phyloP scores from a whole-genome alignment of 768 basidiomycete species.

The Mycena sanguinolenta region DNA sequence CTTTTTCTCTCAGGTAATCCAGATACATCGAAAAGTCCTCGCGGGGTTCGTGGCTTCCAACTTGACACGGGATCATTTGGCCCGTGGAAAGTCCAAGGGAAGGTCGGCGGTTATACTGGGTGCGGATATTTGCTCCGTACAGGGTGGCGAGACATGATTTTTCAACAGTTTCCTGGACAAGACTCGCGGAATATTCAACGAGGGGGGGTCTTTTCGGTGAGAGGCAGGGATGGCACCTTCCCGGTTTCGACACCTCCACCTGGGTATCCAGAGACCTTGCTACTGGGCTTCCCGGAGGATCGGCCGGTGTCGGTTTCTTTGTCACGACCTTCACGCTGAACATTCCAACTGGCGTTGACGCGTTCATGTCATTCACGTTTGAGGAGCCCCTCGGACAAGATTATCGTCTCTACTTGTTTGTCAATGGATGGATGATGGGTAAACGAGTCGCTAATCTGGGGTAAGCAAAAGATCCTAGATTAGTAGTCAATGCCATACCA shows the following conservation, averaged over 20 bases:
- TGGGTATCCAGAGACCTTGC: constrained; percentile 73
- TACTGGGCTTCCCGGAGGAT: constrained; percentile 66
- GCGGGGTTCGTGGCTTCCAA: constrained; percentile 83
- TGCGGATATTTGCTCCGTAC: constrained; percentile 46
- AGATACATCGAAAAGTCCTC: constrained; percentile 76
- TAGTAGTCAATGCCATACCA: background rate
- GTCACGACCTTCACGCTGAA: constrained; percentile 77
- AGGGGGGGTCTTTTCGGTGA: constrained; percentile 82
- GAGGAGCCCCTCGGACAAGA: constrained; percentile 69
- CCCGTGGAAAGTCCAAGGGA: constrained; percentile 82
- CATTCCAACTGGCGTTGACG: constrained; percentile 72
- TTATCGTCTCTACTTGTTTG: constrained; percentile 80
- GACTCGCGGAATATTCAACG: constrained; percentile 76
- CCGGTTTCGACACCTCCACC: constrained; percentile 71
- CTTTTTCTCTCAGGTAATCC: constrained; percentile 48
- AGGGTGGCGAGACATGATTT: constrained; percentile 1
- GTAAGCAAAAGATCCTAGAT: constrained; percentile 51
- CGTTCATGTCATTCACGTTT: constrained; percentile 80
- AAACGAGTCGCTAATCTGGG: constrained; percentile 81
- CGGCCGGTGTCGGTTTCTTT: constrained; percentile 86
- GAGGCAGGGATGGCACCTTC: constrained; percentile 81
- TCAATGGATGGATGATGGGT: constrained; percentile 94
- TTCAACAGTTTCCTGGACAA: constrained; percentile 79
- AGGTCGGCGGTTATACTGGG: constrained; percentile 78
- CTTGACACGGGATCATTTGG: constrained; percentile 73